Base-by-base conservation (phyloP, 129 eudicot genomes). In the Chrysanthemum lavandulifolium region DNA sequence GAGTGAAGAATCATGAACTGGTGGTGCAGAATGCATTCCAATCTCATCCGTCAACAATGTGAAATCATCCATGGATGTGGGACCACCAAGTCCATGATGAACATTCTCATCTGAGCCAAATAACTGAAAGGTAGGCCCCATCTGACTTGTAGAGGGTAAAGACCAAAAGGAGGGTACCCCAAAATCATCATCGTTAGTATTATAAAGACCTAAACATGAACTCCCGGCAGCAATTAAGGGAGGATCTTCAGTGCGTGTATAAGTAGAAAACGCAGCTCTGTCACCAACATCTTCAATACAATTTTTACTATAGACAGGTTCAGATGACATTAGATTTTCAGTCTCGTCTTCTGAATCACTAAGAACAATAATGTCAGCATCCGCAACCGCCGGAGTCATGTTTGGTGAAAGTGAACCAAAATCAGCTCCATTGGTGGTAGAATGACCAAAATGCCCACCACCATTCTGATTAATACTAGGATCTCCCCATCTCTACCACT, bases 271-370 rank as follows among this genome's bases (percentile, higher is more conserved):
- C 31, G 49, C 15, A 10, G 13, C 61, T 19, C 45, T 21, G 51
- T 50, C 78, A 73, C 33, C 50, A 51, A 33, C 18, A 31, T 62
- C 43, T 48, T 19, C 72, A 65, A 12, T 16, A 40, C 29, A 29
- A 4, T 40, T 65, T 13, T 40, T 27, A 13, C 18, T 14, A 15
- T 64, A 64, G 4, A 61, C n/a, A 23, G 13, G 66, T 16, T 15
- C 43, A 13, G 66, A 61, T 1, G 66, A 29, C 67, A 65, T 36
- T 36, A n/a, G 23, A 14, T 80, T 73, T 33, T 81, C 96, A 57
- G 75, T 73, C 45, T 92, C 98, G 12, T 94, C 98, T 0, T 94
- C 98, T n/a, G 97, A 94, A 73, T 94, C 97, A 71, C 96, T 87
- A 11, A 94, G 89, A 73, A 88, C 78, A 40, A 94, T 94, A 16